Evolutionary conservation across 352 stramenopile species (phyloP), one percentile per base, ranked within the genome.

Genomic region (Phytophthora sp.): DNA sequence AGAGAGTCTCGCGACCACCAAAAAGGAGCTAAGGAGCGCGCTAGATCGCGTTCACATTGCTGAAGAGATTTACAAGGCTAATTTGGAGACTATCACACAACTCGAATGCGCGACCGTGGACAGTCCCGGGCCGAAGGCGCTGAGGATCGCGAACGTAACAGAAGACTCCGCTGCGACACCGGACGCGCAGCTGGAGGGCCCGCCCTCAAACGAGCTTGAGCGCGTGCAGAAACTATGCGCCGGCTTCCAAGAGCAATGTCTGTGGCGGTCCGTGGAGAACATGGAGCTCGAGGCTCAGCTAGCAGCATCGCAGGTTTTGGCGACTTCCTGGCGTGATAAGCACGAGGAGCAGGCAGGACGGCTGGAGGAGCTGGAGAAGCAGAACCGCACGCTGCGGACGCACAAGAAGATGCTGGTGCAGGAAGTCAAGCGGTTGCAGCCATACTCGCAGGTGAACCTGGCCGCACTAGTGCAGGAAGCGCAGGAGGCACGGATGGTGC

Each of bases 231-330:
- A 64, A 57, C 58, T 90, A 33, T 89, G 82, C 29, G 82, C 81
- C 15, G 71, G 71, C n/a, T 90, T 92, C 56, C 83, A 92, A 61
- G 75, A 92, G 56, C 81, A 92, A 65, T 88, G 82, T 75, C 59
- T 92, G n/a, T 92, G 80, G 83, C 76, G 77, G 26, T 88, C 82
- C 3, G 81, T 92, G 21, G 81, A 92, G 57, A 77, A 79, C 26
- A 75, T 76, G 13, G 81, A 92, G 60, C 82, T 84, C 30, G 76
- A 90, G 56, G 73, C 77, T 46, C 74, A 80, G 7, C 50, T 78
- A 20, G 66, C 71, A 59, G 66, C 57, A 47, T 60, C 62, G 16
- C 66, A 75, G 23, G 11, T 70, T n/a, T 66, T 75, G 33, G 62
- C 61, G 27, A 26, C 52, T 30, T 75, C 47, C 21, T 78, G 71